These are phyloP conservation scores for Cadophora malorum DNA, from an alignment of 2,329 filamentous ascomycete species.

Conservation along the genomic window DNA sequence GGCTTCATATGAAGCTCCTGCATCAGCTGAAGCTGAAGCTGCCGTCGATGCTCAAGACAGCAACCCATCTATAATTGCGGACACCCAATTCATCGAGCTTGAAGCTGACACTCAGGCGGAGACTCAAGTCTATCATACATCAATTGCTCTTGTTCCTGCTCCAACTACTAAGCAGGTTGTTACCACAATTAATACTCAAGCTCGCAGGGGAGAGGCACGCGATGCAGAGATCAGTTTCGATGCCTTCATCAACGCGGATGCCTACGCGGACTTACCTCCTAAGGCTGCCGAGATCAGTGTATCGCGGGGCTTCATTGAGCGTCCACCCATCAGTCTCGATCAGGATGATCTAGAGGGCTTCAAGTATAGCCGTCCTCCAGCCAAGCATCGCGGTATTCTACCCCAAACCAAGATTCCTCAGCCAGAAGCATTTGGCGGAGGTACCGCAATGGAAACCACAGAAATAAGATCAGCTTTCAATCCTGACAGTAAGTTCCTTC, in stretches of 20 bases:
- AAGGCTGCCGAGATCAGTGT: not conserved
- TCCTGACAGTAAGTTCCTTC: not conserved
- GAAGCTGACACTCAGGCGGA: constrained; percentile 37
- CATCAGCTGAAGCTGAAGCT: not conserved
- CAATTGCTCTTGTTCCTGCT: not conserved
- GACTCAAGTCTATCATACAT: not conserved
- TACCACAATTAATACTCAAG: not conserved
- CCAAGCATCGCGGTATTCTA: not conserved
- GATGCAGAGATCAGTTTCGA: not conserved
- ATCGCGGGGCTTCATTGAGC: not conserved
- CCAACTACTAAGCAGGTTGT: not conserved
- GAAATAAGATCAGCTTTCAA: no score
- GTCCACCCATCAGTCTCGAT: not conserved
- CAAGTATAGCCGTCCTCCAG: not conserved
- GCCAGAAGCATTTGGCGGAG: not conserved
- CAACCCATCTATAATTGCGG: constrained; percentile 28
- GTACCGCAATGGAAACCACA: no score
- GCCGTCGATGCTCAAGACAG: constrained; percentile 19
- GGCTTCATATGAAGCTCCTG: not conserved
- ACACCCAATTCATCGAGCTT: constrained; percentile 36
- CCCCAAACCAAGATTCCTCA: not conserved
- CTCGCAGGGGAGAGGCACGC: not conserved
- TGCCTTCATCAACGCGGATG: not conserved
- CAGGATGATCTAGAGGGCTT: not conserved
- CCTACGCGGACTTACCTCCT: not conserved